These are phyloP conservation scores for Tetrapisispora iriomotensis DNA, from an alignment of 805 yeast genomes.

Conservation along the genomic window DNA sequence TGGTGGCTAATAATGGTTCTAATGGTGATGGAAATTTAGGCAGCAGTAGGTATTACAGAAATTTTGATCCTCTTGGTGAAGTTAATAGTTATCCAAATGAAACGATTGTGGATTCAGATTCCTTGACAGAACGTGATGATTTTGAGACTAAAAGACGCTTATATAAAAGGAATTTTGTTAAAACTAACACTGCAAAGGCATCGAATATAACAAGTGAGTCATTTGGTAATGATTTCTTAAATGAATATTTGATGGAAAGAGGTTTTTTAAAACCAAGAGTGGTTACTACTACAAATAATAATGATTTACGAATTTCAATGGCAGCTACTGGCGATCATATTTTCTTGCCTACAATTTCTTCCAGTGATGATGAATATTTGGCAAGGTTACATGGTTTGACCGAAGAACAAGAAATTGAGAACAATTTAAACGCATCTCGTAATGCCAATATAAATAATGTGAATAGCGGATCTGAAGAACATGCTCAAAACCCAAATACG, in stretches of 20 bases:
- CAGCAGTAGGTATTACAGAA: background rate
- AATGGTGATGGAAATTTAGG: too few species aligned
- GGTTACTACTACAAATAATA: conserved; percentile 8
- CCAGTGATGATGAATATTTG: conserved; percentile 28
- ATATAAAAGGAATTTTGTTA: background rate
- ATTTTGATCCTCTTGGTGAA: background rate
- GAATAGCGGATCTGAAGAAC: too few species aligned
- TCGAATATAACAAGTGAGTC: background rate
- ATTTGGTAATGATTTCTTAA: conserved; percentile 7
- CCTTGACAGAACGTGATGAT: background rate
- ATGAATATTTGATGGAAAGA: conserved; percentile 19
- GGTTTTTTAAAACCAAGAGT: conserved; percentile 22
- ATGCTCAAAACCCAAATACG: too few species aligned
- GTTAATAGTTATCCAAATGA: background rate
- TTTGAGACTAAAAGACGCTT: background rate
- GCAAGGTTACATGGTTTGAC: conserved; percentile 17
- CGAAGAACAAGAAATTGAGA: conserved; percentile 1
- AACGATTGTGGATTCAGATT: background rate
- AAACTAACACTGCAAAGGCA: background rate
- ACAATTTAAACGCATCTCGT: background rate
- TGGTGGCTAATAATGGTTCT: background rate
- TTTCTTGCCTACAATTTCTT: conserved; percentile 29
- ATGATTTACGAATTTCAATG: conserved; percentile 17
- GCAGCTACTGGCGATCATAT: conserved; percentile 31
- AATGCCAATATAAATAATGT: background rate